A percentile compares a stretch with the other conserved stretches of the same genome.
These are phyloP conservation scores for Aurifilum marmelostoma DNA, from an alignment of 2,329 filamentous ascomycete genomes.

Conservation along the genomic window DNA sequence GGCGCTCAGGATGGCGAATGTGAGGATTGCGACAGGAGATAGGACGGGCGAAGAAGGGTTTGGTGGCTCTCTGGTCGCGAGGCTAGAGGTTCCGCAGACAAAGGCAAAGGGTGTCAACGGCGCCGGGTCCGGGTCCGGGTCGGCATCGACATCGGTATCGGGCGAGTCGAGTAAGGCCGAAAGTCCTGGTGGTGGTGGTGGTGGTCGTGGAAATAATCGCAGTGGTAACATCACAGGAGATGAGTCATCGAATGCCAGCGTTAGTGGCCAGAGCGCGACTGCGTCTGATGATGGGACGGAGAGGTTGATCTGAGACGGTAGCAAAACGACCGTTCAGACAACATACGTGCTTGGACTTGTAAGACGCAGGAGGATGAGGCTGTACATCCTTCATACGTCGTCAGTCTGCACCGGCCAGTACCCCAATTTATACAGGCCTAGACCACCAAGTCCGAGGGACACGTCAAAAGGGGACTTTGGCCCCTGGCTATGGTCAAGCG, in stretches of 20 bases:
- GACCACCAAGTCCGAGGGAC: not conserved
- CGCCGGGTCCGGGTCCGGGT: conserved; percentile 14
- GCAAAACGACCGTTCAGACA: not conserved
- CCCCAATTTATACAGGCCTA: not conserved
- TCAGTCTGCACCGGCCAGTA: not conserved
- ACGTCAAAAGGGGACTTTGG: not conserved
- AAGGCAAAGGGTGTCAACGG: conserved; percentile 28
- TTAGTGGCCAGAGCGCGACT: conserved; percentile 12
- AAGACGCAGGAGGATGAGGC: not conserved
- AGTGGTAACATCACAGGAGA: conserved; percentile 2
- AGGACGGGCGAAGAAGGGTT: conserved; percentile 40
- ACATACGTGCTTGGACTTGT: not conserved
- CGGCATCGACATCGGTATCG: conserved; percentile 15
- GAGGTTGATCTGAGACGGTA: not conserved
- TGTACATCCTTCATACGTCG: not conserved
- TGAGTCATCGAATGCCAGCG: conserved; percentile 16
- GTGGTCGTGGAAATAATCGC: not conserved
- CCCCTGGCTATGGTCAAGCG: not conserved
- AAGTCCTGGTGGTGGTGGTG: conserved; percentile 17
- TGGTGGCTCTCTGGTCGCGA: conserved; percentile 37
- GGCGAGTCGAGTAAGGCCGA: conserved; percentile 21
- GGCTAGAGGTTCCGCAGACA: conserved; percentile 36
- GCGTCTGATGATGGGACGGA: conserved; percentile 20
- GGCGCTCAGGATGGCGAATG: conserved; percentile 67
- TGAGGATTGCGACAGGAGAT: conserved; percentile 37